These are phyloP conservation scores for Neckera pumila DNA, from an alignment of 225 moss, liverwort and hornwort species.

Conservation along the genomic window DNA sequence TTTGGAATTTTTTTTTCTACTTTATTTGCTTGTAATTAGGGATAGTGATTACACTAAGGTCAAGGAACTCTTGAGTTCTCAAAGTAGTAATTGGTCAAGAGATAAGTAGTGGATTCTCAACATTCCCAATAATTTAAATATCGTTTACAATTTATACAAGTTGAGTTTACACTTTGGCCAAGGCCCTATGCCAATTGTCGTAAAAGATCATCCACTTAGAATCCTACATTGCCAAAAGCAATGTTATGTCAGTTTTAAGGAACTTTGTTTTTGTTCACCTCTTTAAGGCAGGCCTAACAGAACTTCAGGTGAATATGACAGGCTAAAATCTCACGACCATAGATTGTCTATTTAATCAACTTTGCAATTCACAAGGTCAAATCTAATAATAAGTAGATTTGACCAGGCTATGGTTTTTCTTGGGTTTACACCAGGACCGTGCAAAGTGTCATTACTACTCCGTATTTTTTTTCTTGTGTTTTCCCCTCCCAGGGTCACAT, in stretches of 20 bases:
- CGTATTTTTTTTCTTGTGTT: fast-evolving
- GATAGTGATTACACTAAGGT: fast-evolving
- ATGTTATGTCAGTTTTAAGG: fast-evolving
- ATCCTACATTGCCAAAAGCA: fast-evolving
- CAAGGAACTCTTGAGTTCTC: fast-evolving
- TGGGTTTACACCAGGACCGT: no score
- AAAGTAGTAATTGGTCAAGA: background rate
- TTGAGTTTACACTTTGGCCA: fast-evolving
- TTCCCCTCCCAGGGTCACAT: fast-evolving
- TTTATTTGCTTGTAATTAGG: fast-evolving
- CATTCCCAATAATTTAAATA: no score
- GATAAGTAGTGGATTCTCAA: background rate
- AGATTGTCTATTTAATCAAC: no score
- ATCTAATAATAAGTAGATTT: background rate
- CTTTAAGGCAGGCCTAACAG: fast-evolving
- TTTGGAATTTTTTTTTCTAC: no score
- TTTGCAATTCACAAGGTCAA: fast-evolving
- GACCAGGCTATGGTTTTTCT: fast-evolving
- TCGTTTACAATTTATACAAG: no score
- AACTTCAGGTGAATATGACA: fast-evolving
- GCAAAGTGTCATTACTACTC: background rate
- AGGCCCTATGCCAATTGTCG: fast-evolving
- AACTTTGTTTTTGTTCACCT: fast-evolving
- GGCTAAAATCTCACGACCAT: background rate
- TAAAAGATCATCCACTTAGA: background rate